These are phyloP conservation scores for Persicaria tinctoria DNA, from an alignment of 148 eudicot genomes.

Conservation along the genomic window DNA sequence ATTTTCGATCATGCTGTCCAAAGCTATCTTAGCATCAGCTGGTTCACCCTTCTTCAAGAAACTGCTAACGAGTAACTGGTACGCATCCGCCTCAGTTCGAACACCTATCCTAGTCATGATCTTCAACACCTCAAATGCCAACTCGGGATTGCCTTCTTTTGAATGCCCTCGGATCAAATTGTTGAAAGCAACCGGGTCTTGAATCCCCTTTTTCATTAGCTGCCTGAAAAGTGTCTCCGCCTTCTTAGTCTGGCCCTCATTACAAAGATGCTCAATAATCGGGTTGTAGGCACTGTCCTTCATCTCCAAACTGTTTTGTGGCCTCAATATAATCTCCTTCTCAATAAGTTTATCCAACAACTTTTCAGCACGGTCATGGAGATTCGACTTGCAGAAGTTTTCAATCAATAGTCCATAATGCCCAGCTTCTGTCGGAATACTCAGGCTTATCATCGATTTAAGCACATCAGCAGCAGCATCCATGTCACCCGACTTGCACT, in stretches of 20 bases:
- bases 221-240: slow-evolving; percentile 81
- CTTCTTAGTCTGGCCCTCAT: slow-evolving; percentile 53
- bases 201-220: slow-evolving; percentile 83
- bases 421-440: slow-evolving; percentile 78
- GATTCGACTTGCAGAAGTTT: slow-evolving; percentile 59
- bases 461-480: slow-evolving; percentile 86
- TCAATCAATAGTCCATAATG: slow-evolving; percentile 82
- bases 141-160: slow-evolving; percentile 58
- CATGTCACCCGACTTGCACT: slow-evolving; percentile 64
- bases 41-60: slow-evolving; percentile 77
- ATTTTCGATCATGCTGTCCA: slow-evolving; percentile 81
- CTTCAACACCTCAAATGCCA: slow-evolving; percentile 62
- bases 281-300: slow-evolving; percentile 73
- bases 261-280: slow-evolving; percentile 63
- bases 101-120: slow-evolving; percentile 83
- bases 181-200: slow-evolving; percentile 58
- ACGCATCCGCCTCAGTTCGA: slow-evolving; percentile 41
- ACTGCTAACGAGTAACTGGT: slow-evolving; percentile 48
- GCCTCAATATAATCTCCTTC: slow-evolving; percentile 64
- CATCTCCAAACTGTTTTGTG: slow-evolving; percentile 53
- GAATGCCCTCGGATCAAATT: slow-evolving; percentile 73
- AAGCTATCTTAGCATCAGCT: slow-evolving; percentile 76
- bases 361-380: slow-evolving; percentile 60
- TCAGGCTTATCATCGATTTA: slow-evolving; percentile 61
- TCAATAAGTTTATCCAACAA: slow-evolving; percentile 73